Conservation (phyloP, 805 yeast species). For the Myxozyma neotropica region DNA sequence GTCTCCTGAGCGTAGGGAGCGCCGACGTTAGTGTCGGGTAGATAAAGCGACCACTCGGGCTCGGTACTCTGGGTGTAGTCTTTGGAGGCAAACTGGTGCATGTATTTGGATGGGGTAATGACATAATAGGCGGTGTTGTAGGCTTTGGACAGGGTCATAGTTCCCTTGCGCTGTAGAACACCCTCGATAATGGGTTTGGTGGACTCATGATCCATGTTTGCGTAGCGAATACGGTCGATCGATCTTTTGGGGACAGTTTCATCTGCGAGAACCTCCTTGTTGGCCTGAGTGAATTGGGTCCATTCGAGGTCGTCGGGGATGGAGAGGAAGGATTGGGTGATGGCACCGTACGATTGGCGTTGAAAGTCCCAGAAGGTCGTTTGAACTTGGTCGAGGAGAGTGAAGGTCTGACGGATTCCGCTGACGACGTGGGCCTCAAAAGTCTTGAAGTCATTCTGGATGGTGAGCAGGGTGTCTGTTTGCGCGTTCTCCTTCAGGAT, state of each 20-base stretch:
- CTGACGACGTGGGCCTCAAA: conserved; percentile 51
- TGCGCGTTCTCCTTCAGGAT: conserved; percentile 51
- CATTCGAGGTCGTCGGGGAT: conserved; percentile 51
- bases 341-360: conserved; percentile 40
- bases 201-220: conserved; percentile 47
- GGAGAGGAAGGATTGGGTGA: conserved; percentile 42
- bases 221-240: conserved; percentile 44
- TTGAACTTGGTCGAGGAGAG: conserved; percentile 39
- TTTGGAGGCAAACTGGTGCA: conserved; percentile 52
- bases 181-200: conserved; percentile 55
- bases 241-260: conserved; percentile 45
- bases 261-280: conserved; percentile 44
- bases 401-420: conserved; percentile 47
- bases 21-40: conserved; percentile 53
- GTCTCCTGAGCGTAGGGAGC: conserved; percentile 40
- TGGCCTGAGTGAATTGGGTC: conserved; percentile 45
- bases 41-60: conserved; percentile 51
- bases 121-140: conserved; percentile 52
- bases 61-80: conserved; percentile 48
- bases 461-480: conserved; percentile 48
- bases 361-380: conserved; percentile 41
- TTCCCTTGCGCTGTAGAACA: conserved; percentile 50
- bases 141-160: conserved; percentile 46
- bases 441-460: conserved; percentile 48
- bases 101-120: conserved; percentile 50